A percentile compares a stretch with the other conserved stretches of the same genome.
phyloP scores from a whole-genome alignment of 306 rosid genomes.

The Pyrus bretschneideri region DNA sequence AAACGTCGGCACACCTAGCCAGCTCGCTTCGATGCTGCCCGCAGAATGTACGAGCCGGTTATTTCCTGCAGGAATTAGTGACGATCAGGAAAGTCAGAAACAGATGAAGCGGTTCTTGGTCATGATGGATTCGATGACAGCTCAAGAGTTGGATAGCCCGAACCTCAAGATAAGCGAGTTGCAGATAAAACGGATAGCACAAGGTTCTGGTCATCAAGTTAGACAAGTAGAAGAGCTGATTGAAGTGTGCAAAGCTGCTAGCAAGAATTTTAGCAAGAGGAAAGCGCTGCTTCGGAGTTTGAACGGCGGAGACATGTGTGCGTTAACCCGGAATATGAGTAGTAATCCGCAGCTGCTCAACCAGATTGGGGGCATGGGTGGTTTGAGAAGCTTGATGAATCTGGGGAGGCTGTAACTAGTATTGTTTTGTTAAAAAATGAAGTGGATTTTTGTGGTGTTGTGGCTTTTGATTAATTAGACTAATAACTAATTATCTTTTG shows the following conservation, averaged over 20 bases:
- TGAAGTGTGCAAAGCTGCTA: constrained; percentile 68
- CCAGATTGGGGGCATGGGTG: constrained; percentile 78
- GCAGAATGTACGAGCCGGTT: constrained; percentile 13
- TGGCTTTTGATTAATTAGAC: too few species aligned
- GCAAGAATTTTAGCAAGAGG: constrained; percentile 67
- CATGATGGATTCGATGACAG: constrained; percentile 91
- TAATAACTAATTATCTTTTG: neutral
- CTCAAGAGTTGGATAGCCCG: constrained; percentile 69
- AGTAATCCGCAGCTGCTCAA: constrained; percentile 71
- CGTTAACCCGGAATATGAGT: constrained; percentile 64
- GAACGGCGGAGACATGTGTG: constrained; percentile 63
- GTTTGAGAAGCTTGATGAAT: constrained; percentile 72
- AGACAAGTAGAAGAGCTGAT: constrained; percentile 67
- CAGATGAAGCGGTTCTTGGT: constrained; percentile 84
- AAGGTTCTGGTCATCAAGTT: constrained; percentile 62
- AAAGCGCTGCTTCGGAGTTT: constrained; percentile 58
- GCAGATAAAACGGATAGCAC: constrained; percentile 58
- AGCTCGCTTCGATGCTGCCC: constrained; percentile 2
- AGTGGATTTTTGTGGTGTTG: too few species aligned
- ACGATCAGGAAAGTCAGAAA: constrained; percentile 76
- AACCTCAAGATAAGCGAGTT: constrained; percentile 73
- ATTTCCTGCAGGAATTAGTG: constrained; percentile 22
- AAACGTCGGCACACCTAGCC: constrained; percentile 58
- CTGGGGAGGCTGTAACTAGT: neutral
- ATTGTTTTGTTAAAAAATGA: too few species aligned